Percentiles rank a stretch among this genome's conserved stretches.
Conservation (phyloP, 257 asterid genomes). For the Thymus mandschuricus region DNA sequence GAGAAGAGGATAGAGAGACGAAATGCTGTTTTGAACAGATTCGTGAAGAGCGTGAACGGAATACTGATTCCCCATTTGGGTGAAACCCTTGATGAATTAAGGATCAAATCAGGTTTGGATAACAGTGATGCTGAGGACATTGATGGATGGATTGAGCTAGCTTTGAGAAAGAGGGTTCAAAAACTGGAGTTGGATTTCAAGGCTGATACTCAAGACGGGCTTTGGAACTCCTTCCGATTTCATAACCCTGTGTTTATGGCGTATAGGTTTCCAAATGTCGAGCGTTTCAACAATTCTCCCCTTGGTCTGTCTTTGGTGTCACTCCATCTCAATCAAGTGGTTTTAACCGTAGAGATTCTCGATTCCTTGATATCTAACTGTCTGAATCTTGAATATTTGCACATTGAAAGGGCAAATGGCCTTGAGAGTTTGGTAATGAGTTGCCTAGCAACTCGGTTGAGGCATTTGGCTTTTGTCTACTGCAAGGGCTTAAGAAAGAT, state of each 20-base stretch:
- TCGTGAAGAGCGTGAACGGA: neutral
- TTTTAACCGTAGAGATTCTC: neutral
- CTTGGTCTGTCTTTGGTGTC: neutral
- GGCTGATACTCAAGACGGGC: neutral
- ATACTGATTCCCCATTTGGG: neutral
- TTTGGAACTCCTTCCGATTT: neutral
- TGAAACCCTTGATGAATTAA: slow-evolving; percentile 19
- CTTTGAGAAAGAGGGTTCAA: slow-evolving; percentile 21
- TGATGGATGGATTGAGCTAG: slow-evolving; percentile 15
- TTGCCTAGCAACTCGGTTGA: neutral
- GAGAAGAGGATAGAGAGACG: neutral
- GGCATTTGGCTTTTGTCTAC: neutral
- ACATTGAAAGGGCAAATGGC: neutral
- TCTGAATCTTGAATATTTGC: slow-evolving; percentile 10
- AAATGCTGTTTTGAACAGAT: neutral
- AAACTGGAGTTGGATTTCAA: slow-evolving; percentile 12
- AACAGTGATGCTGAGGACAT: neutral
- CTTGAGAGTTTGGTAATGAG: neutral
- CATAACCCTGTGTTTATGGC: neutral
- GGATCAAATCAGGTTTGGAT: slow-evolving; percentile 9
- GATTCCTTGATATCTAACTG: neutral
- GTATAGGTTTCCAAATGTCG: neutral
- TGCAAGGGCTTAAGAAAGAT: neutral
- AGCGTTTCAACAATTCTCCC: neutral
- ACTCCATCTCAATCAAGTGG: neutral